Evolutionary conservation across 306 rosid genomes (phyloP).

Genomic region (Lathyrus oleraceus): DNA sequence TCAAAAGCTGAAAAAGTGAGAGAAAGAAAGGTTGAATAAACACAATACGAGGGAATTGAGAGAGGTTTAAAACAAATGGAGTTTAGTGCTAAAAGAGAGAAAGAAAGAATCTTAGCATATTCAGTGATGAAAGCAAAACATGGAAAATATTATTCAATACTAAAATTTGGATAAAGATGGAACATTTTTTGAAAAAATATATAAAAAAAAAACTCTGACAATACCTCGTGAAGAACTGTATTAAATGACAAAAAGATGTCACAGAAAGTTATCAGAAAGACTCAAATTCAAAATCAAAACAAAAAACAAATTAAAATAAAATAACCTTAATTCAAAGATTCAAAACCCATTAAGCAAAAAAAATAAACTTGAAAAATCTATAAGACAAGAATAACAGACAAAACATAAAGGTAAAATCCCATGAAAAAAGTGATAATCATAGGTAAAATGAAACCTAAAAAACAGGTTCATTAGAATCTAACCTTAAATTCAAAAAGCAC

Average conservation of each 20-base stretch:
- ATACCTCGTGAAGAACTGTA: conserved; percentile 89
- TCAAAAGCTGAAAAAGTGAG: conserved; percentile 37
- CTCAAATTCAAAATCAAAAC: conserved; percentile 34
- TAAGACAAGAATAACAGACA: conserved; percentile 61
- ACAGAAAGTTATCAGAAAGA: conserved; percentile 59
- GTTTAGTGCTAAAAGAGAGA: conserved; percentile 31
- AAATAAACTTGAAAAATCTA: conserved; percentile 15
- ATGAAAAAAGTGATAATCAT: conserved; percentile 40
- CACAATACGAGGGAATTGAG: conserved; percentile 5
- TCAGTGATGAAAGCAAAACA: conserved; percentile 46
- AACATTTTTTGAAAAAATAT: conserved; percentile 39
- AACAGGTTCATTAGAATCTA: conserved; percentile 34
- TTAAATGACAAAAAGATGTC: conserved; percentile 93
- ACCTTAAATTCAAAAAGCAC: conserved; percentile 61
- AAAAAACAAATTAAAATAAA: background rate
- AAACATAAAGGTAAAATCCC: conserved; percentile 42
- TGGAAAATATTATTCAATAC: conserved; percentile 48
- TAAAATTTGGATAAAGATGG: conserved; percentile 45
- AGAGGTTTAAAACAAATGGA: conserved; percentile 23
- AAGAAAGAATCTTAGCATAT: conserved; percentile 42
- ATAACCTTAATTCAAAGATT: background rate
- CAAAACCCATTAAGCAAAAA: conserved; percentile 15
- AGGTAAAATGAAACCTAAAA: conserved; percentile 11
- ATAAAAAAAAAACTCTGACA: conserved; percentile 69
- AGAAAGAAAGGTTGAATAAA: conserved; percentile 25